These are phyloP conservation scores for Sanghuangporus baumii DNA, from an alignment of 1,284 basidiomycete genomes.

Conservation along the genomic window DNA sequence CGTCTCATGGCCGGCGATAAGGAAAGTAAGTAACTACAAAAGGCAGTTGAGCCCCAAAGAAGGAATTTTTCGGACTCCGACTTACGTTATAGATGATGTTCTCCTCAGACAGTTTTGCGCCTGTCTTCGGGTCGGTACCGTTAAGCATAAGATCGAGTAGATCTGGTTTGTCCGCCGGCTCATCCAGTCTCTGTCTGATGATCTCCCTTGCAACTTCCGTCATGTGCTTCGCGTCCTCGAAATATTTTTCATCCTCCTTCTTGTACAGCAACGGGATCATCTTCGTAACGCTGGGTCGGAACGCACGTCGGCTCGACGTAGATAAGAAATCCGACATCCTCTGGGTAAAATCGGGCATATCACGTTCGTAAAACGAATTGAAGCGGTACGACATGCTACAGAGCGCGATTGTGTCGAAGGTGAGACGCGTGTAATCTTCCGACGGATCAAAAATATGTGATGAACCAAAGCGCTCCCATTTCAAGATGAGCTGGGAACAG, in stretches of 20 bases:
- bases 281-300: conserved; percentile 29
- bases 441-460: conserved; percentile 36
- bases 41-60: neutral
- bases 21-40: conserved; percentile 42
- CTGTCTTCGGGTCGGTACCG: conserved; percentile 42
- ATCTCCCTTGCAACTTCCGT: conserved; percentile 35
- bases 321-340: conserved; percentile 39
- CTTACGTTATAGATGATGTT: conserved; percentile 41
- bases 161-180: conserved; percentile 38
- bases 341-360: conserved; percentile 30
- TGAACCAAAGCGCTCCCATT: conserved; percentile 44
- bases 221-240: conserved; percentile 37
- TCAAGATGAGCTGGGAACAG: conserved; percentile 40
- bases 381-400: conserved; percentile 42
- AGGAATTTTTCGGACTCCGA: neutral
- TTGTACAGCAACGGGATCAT: conserved; percentile 31
- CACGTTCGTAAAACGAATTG: conserved; percentile 16
- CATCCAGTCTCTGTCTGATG: conserved; percentile 29
- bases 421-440: conserved; percentile 43
- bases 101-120: conserved; percentile 38
- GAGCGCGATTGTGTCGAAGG: conserved; percentile 42
- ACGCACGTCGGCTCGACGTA: conserved; percentile 33
- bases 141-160: conserved; percentile 42
- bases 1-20: conserved; percentile 51
- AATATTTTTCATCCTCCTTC: conserved; percentile 34